Evolutionary conservation across 2,329 filamentous ascomycete genomes (phyloP).

Genomic region (Cadophora malorum): DNA sequence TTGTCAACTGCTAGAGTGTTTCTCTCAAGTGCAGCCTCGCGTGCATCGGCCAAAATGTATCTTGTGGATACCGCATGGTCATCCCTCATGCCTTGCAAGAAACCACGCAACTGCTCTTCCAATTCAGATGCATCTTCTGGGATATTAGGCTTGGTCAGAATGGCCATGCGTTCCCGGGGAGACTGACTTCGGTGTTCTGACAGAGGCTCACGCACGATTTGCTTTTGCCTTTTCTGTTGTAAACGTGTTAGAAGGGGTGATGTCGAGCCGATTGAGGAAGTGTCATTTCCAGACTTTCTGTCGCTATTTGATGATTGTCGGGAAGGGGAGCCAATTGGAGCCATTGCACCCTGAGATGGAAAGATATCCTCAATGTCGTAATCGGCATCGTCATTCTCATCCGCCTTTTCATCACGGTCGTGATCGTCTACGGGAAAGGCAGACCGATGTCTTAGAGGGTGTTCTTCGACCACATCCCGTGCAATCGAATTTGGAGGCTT

Average conservation of each 20-base stretch:
- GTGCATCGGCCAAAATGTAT: conserved; percentile 33
- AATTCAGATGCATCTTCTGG: neutral
- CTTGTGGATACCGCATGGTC: conserved; percentile 31
- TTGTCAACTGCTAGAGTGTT: conserved; percentile 27
- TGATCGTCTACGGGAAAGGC: neutral
- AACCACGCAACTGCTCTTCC: conserved; percentile 23
- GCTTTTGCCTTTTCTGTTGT: conserved; percentile 7
- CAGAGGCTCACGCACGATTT: neutral
- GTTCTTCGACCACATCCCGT: neutral
- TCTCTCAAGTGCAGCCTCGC: neutral
- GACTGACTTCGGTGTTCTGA: neutral
- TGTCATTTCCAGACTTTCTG: neutral
- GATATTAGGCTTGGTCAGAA: neutral
- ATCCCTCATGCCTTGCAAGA: conserved; percentile 28
- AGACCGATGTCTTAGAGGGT: neutral
- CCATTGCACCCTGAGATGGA: neutral
- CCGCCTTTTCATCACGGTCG: neutral
- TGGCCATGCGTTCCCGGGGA: conserved; percentile 14
- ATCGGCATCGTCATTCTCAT: conserved; percentile 1
- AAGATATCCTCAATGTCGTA: conserved; percentile 5
- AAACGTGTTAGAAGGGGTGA: conserved; percentile 12
- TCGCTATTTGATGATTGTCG: neutral
- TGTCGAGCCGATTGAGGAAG: conserved; percentile 16
- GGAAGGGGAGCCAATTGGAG: neutral
- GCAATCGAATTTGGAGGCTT: neutral